phyloP scores from a whole-genome alignment of 371 early-diverging fungal species.

The Neoconidiobolus thromboides region DNA sequence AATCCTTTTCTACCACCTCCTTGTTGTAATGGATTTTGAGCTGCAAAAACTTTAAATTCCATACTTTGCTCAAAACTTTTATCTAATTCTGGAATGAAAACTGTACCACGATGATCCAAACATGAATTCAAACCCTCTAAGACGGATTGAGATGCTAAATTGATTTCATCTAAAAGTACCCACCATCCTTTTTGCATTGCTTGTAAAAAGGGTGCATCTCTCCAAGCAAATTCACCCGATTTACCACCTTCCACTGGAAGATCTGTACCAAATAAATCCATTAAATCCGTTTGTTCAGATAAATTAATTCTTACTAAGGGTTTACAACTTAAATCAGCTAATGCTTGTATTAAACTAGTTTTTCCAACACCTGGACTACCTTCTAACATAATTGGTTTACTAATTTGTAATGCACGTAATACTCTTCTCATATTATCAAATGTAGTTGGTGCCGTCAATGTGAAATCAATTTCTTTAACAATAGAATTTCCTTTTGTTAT shows the following conservation, averaged over 20 bases:
- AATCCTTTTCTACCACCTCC: conserved; percentile 97
- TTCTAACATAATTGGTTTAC: conserved; percentile 91
- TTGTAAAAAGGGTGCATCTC: conserved; percentile 91
- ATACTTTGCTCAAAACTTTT: conserved; percentile 83
- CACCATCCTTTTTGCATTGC: conserved; percentile 94
- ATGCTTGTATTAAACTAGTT: conserved; percentile 76
- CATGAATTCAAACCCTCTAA: conserved; percentile 79
- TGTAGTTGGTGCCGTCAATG: conserved; percentile 79
- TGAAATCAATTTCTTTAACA: conserved; percentile 40
- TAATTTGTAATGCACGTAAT: conserved; percentile 81
- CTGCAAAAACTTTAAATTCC: conserved; percentile 93
- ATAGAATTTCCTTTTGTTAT: conserved; percentile 38
- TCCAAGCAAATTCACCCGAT: conserved; percentile 78
- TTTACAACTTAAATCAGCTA: conserved; percentile 69
- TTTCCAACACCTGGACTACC: conserved; percentile 98
- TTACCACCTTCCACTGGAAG: conserved; percentile 51
- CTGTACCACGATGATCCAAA: conserved; percentile 62
- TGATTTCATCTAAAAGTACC: conserved; percentile 98
- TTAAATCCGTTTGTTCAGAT: conserved; percentile 97
- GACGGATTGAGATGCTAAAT: conserved; percentile 94
- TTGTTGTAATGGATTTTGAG: conserved; percentile 99
- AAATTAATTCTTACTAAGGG: conserved; percentile 92
- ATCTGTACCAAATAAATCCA: conserved; percentile 94
- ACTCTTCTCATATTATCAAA: conserved; percentile 76
- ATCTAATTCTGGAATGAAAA: conserved; percentile 68